phyloP scores from a whole-genome alignment of 331 rosid genomes.

The Quercus phellos region DNA sequence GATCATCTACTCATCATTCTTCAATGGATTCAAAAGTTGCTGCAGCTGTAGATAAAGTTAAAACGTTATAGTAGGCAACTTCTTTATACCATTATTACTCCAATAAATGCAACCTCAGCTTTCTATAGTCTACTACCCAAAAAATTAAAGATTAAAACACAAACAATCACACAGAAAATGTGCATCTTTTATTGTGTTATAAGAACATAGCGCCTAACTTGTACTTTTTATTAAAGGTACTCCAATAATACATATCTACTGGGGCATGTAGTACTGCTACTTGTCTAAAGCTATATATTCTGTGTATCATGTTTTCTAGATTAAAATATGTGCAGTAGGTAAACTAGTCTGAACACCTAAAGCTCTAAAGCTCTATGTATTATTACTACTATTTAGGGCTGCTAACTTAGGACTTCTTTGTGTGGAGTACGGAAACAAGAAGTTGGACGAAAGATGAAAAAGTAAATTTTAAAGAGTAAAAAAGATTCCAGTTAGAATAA shows the following conservation, averaged over 20 bases:
- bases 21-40: constrained; percentile 45
- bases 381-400: neutral
- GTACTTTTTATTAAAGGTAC: neutral
- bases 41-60: constrained; percentile 46
- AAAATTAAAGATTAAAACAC: neutral
- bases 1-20: constrained; percentile 65
- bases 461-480: neutral
- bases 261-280: neutral
- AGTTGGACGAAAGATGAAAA: neutral
- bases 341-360: no score
- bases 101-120: constrained; percentile 36
- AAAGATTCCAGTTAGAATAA: no score
- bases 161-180: neutral
- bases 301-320: neutral
- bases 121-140: constrained; percentile 15
- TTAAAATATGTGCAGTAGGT: no score
- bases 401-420: neutral
- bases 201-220: no score
- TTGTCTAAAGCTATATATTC: neutral
- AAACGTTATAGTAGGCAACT: constrained; percentile 23
- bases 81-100: constrained; percentile 38
- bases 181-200: neutral
- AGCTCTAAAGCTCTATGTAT: neutral
- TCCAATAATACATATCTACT: neutral
- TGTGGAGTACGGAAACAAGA: no score